A percentile compares a stretch with the other conserved stretches of the same genome.
Conservation (phyloP, 345 rosid genomes). For the Erodium maritimum region DNA sequence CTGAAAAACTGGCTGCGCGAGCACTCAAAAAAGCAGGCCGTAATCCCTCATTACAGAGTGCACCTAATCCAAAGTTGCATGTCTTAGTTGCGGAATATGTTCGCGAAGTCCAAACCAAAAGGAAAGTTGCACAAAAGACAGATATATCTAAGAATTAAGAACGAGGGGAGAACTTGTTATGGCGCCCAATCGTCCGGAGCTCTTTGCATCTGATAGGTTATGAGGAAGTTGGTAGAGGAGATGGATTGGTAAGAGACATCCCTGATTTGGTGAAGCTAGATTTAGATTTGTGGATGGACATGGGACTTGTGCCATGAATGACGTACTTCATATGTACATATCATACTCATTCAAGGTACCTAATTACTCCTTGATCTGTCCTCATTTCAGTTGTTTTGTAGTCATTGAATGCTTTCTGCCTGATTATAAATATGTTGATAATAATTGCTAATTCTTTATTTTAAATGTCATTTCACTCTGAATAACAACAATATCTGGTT, state of each 20-base stretch:
- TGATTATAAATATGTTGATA: too few species aligned
- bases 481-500: too few species aligned
- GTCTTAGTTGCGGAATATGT: constrained; percentile 61
- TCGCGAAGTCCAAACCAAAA: constrained; percentile 54
- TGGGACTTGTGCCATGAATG: neutral
- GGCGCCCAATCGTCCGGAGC: constrained; percentile 7
- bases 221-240: neutral
- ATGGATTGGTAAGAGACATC: neutral
- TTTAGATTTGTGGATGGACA: neutral
- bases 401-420: too few species aligned
- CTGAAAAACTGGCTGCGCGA: constrained; percentile 44
- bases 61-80: constrained; percentile 63
- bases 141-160: constrained; percentile 15
- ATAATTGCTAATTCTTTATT: too few species aligned
- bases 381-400: too few species aligned
- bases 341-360: too few species aligned
- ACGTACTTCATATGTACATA: neutral
- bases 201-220: too few species aligned
- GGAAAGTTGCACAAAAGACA: constrained; percentile 32
- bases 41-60: constrained; percentile 44
- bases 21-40: constrained; percentile 74
- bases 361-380: too few species aligned
- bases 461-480: too few species aligned
- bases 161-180: constrained; percentile 27
- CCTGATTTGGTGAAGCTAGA: neutral